phyloP scores from a whole-genome alignment of 495 filamentous ascomycete species.

The Penicillium paxilli region DNA sequence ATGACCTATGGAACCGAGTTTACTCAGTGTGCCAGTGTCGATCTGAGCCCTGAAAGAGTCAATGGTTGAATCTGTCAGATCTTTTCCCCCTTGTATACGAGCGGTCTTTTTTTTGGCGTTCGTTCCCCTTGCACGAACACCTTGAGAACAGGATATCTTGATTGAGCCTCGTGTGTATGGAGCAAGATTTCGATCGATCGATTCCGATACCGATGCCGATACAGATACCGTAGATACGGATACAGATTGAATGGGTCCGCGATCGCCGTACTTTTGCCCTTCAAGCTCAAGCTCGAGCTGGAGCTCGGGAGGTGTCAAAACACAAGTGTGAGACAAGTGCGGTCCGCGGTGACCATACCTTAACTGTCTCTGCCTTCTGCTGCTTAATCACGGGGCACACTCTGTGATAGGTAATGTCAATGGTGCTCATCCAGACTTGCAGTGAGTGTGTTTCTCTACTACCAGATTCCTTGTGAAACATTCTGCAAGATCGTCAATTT shows the following conservation, averaged over 20 bases:
- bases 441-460: neutral
- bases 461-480: neutral
- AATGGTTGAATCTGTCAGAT: neutral
- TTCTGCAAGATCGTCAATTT: neutral
- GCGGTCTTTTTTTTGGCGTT: too few species aligned
- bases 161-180: neutral
- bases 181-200: constrained; percentile 24
- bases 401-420: neutral
- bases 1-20: neutral
- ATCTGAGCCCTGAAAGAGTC: neutral
- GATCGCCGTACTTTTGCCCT: constrained; percentile 10
- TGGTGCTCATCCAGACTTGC: neutral
- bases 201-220: constrained; percentile 18
- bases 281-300: neutral
- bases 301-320: neutral
- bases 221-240: constrained; percentile 9
- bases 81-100: neutral
- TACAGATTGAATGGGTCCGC: neutral
- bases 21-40: neutral
- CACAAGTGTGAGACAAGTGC: neutral
- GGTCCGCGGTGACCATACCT: too few species aligned
- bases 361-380: too few species aligned
- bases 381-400: constrained; percentile 1
- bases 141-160: neutral
- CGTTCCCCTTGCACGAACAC: too few species aligned